phyloP scores from a whole-genome alignment of 164 flowering plant species.

The Magnolia changhungtana region DNA sequence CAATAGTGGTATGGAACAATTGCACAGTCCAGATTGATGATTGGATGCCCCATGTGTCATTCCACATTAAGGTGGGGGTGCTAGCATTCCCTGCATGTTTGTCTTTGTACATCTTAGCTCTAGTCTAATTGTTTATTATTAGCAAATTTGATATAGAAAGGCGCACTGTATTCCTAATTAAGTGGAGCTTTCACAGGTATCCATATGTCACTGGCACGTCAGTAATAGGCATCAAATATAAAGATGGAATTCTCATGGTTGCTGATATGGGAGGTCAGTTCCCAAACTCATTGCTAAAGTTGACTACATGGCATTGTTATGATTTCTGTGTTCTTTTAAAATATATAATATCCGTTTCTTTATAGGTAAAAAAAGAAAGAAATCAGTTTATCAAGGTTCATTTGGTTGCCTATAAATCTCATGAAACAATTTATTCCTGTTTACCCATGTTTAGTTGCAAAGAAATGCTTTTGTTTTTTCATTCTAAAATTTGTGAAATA shows the following conservation, averaged over 20 bases:
- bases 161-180: neutral
- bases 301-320: too few species aligned
- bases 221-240: slow-evolving; percentile 78
- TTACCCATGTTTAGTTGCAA: too few species aligned
- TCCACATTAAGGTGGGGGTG: neutral
- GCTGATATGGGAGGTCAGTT: slow-evolving; percentile 92
- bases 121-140: neutral
- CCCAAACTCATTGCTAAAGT: too few species aligned
- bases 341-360: neutral
- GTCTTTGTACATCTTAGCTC: neutral
- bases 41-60: too few species aligned
- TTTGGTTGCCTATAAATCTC: too few species aligned
- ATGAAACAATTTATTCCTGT: too few species aligned
- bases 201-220: slow-evolving; percentile 96
- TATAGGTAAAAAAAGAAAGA: too few species aligned
- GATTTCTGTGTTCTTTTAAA: neutral
- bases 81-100: neutral
- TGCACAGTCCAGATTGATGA: too few species aligned
- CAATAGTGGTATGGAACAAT: too few species aligned
- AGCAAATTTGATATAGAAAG: neutral
- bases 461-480: too few species aligned
- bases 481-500: too few species aligned
- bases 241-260: slow-evolving; percentile 88
- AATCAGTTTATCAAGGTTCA: too few species aligned
- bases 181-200: slow-evolving; percentile 32